Base-by-base conservation (phyloP, 148 eudicot genomes). In the Amaranthus hypochondriacus region DNA sequence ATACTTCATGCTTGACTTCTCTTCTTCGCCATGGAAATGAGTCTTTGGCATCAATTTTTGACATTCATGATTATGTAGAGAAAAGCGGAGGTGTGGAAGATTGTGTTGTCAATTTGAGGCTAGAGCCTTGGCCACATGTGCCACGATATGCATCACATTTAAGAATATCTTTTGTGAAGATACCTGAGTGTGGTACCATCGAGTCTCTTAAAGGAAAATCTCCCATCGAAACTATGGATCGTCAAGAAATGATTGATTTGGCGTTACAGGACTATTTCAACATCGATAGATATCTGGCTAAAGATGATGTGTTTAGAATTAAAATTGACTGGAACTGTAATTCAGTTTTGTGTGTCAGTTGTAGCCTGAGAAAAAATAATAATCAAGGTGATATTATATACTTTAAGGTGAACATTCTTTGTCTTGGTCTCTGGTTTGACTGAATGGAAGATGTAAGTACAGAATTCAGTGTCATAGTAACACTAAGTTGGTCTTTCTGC, bases 81-180 rank as follows among this genome's bases (percentile, higher is more conserved):
- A 59, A 78, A 67, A 81, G 70, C 66, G 84, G 51, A 49, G 86
- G 64, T 76, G 76, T 50, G 47, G 73, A 74, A 44, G 72, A 70
- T 42, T 84, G 80, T 78, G 69, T 58, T 42, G 84, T 91, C 69
- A 76, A 64, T 74, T 15, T 94, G 77, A 63, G 79, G 73, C 71
- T 94, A 78, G 80, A 94, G 80, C 85, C 98, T 86, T 89, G 78
- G 81, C 66, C 73, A 69, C 81, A 83, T 83, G 78, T 80, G 73
- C 96, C 96, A 44, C 85, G 86, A 69, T 89, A 87, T 67, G 97
- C 98, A 62, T 94, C 98, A 65, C 97, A 91, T 79, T 76, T 94
- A 73, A 88, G 97, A 84, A 83, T 87, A 64, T 85, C 98, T 50
- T 89, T 91, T 83, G 92, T 94, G 66, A 91, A 89, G 84, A 85